Base-by-base conservation (phyloP, 148 eudicot genomes). In the Heliosperma pusillum region DNA sequence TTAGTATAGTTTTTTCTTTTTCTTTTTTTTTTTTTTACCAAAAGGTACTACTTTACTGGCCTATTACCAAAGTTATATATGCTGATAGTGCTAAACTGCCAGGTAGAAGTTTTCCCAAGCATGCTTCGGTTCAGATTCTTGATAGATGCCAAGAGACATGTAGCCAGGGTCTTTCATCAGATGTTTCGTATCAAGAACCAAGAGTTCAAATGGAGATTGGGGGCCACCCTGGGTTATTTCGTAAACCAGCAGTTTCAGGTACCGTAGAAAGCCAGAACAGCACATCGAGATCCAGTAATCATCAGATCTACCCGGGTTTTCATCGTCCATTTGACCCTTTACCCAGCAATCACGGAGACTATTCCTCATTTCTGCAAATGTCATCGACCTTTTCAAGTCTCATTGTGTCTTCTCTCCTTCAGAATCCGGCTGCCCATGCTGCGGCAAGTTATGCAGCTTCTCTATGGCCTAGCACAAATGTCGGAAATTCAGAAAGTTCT, bases 341-440 rank as follows among this genome's bases (percentile, higher is more conserved):
- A 20, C 76, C 62, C 42, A 83, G 73, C 74, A 85, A 73, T 77
- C 89, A 86, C 75, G 91, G 89, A 77, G 84, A 84, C 74, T 88
- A 84, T 72, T 69, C 63, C 30, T 83, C 97, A 25, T 84, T 82
- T 81, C 86, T 83, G 55, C 91, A 90, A 33, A 78, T 78, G 81
- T 86, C 98, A 30, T 83, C 97, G 3, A 76, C 87, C 15, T 87
- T 95, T 82, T 87, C 98, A 59, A 86, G 91, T 75, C 89, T 92
- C 67, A 78, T 95, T 73, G 84, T 89, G 61, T 89, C 98, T 77
- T 78, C 89, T 78, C 84, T 95, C 59, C 85, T 89, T 58, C 96
- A 89, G 82, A 95, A 95, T 82, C 97, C 98, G 7, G 91, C 96
- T 62, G 93, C 93, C 44, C 91, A 92, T 87, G 93, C 97, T 69